A percentile compares a stretch with the other conserved stretches of the same genome.
These are phyloP conservation scores for Citeromyces matritensis DNA, from an alignment of 805 yeast genomes.

Conservation along the genomic window DNA sequence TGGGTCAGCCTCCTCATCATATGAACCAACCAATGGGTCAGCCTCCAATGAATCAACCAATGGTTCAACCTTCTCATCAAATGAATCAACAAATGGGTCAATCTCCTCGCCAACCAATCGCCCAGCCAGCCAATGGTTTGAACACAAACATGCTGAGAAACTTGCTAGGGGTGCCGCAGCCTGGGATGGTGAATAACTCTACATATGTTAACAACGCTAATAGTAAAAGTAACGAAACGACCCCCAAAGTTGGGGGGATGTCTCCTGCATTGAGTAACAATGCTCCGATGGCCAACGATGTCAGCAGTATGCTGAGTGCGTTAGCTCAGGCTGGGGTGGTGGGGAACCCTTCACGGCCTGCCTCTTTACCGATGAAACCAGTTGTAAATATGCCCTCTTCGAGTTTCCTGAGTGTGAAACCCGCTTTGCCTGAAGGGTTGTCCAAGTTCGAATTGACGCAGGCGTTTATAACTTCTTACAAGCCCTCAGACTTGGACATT, in stretches of 20 bases:
- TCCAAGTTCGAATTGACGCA: conserved; percentile 2
- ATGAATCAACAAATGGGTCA: too few relatives aligned
- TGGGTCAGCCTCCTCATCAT: too few relatives aligned
- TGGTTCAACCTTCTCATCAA: conserved; percentile 3
- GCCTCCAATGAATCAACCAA: conserved; percentile 1
- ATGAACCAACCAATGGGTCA: conserved; percentile 1
- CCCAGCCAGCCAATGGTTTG: background rate
- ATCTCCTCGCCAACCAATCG: conserved; percentile 3
- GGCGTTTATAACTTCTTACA: conserved; percentile 19
- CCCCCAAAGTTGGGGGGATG: background rate
- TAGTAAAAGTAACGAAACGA: background rate
- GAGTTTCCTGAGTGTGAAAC: conserved; percentile 2
- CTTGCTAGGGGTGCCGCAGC: background rate
- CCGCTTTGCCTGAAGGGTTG: background rate
- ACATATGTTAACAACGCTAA: background rate
- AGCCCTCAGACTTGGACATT: conserved; percentile 16
- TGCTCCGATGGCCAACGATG: conserved; percentile 1
- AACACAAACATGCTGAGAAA: background rate
- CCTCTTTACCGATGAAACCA: conserved; percentile 1
- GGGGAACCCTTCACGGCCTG: conserved; percentile 1
- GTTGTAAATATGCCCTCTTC: conserved; percentile 1
- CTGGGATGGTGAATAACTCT: conserved; percentile 1
- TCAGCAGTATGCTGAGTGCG: conserved; percentile 1
- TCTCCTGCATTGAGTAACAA: background rate
- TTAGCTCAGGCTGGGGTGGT: conserved; percentile 2